Evolutionary conservation across 805 yeast species (phyloP), one percentile per base, ranked within the genome.

Genomic region (Dipodascus geniculatus): DNA sequence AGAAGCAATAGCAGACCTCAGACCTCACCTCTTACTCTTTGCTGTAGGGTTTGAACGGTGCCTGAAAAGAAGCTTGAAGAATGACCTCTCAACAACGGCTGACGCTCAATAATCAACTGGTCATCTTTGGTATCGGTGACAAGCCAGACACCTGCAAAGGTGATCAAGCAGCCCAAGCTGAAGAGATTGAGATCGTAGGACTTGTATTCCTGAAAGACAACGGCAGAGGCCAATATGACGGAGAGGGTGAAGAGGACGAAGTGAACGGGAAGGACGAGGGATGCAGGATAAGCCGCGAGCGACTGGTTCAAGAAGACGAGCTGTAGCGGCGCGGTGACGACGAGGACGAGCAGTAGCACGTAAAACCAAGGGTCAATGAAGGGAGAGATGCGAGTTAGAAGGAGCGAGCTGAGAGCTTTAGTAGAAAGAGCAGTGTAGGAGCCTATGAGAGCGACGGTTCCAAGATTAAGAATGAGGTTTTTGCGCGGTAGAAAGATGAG

Each of bases 241-340:
- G 75, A 68, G 8, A 71, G 55, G 0, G 78, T 74, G 65, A 77
- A 76, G 33, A 74, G 68, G 3, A 71, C 75, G 63, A 75, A 76
- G 58, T 76, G 79, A 42, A 75, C 68, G 0, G 81, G 80, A 6
- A 77, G 73, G 2, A 77, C 79, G 3, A 71, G 68, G 42, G 77
- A 73, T 1, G 77, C 72, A 17, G 71, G 71, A 52, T 72, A 75
- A 14, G 63, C 59, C 42, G 65, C 65, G 42, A 77, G 62, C 2
- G 75, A 71, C 17, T 68, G 65, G 56, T 70, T 69, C 14, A 77
- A 61, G 31, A 68, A 66, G 33, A 65, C 61, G 28, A 75, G 67
- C 56, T 77, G 79, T 42, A 71, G 58, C 1, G 69, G 61, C 0
- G 77, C 75, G 0, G 77, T 71, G n/a, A 65, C 53, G 0, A 68